These are phyloP conservation scores for Lepidium africanum DNA, from an alignment of 345 rosid species.

Conservation along the genomic window DNA sequence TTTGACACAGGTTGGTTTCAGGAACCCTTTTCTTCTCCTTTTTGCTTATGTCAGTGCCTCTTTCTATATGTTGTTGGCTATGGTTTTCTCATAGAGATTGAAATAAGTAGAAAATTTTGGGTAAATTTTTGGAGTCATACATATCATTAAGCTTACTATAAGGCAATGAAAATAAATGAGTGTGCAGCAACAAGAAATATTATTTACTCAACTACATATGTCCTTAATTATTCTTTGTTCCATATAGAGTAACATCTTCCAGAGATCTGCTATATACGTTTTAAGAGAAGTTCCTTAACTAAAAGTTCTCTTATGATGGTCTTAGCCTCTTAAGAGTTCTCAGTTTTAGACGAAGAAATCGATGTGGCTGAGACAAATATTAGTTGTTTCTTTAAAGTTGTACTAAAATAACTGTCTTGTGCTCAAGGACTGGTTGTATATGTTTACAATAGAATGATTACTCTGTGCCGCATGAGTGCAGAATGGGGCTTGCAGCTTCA, in stretches of 20 bases:
- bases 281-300: neutral
- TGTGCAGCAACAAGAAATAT: neutral
- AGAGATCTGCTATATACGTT: neutral
- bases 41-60: neutral
- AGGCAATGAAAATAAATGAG: neutral
- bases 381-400: neutral
- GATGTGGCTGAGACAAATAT: neutral
- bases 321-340: neutral
- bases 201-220: neutral
- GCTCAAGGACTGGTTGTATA: neutral
- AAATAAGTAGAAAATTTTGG: neutral
- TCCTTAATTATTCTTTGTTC: neutral
- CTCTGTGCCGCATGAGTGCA: neutral
- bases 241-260: neutral
- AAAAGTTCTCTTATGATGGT: neutral
- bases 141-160: neutral
- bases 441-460: neutral
- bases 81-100: neutral
- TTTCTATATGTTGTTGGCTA: neutral
- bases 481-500: neutral
- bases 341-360: neutral
- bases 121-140: neutral
- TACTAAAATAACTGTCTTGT: neutral
- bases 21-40: neutral
- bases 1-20: neutral